Evolutionary conservation across 2,329 filamentous ascomycete species (phyloP).

Genomic region (Colletotrichum sp.): DNA sequence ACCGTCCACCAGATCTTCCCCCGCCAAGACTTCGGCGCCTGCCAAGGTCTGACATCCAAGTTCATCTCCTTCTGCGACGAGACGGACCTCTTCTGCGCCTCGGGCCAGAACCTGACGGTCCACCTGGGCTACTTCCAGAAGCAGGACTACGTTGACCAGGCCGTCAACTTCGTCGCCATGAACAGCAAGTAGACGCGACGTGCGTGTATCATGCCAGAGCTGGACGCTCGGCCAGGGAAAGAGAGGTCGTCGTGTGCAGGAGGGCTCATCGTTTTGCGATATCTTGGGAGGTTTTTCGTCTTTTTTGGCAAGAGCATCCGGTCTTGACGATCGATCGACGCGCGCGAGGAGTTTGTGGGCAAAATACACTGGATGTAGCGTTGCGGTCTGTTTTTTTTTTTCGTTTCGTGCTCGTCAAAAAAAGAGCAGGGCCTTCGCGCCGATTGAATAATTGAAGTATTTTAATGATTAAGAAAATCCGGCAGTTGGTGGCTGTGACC

Average conservation of each 20-base stretch:
- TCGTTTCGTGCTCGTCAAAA: background rate
- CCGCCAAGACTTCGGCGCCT: background rate
- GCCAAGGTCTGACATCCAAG: background rate
- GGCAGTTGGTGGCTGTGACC: background rate
- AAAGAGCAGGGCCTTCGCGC: background rate
- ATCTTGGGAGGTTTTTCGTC: background rate
- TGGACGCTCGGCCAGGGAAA: background rate
- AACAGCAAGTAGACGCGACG: background rate
- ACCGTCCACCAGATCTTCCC: slow-evolving; percentile 3
- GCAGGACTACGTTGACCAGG: background rate
- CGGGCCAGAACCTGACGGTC: slow-evolving; percentile 12
- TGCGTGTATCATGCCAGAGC: background rate
- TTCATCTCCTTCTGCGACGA: slow-evolving; percentile 15
- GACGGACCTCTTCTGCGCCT: slow-evolving; percentile 12
- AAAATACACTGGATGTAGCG: background rate
- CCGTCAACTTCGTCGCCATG: background rate
- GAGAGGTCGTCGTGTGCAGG: background rate
- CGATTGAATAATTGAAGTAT: background rate
- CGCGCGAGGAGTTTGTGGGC: background rate
- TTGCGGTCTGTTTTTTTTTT: background rate
- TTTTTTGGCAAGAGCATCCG: background rate
- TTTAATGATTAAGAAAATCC: background rate
- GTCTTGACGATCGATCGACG: slow-evolving; percentile 8
- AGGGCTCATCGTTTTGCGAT: background rate
- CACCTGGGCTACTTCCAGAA: slow-evolving; percentile 18